A percentile compares a stretch with the other conserved stretches of the same genome.
Evolutionary conservation across 805 yeast genomes (phyloP).

Genomic region (Cyberlindnera amylophila): DNA sequence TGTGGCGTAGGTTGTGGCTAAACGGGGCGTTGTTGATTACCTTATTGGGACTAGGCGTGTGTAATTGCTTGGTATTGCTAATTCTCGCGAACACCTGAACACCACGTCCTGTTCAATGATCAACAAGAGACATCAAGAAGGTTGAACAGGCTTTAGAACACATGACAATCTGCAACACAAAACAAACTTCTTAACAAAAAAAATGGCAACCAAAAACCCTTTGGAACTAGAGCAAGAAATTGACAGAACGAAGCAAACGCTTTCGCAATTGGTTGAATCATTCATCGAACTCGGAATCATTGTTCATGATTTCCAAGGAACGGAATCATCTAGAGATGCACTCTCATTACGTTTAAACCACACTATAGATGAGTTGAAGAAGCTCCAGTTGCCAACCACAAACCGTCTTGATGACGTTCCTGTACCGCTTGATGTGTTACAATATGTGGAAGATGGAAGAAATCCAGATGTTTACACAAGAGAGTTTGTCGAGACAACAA

Average conservation of each 20-base stretch:
- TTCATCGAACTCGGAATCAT: constrained; percentile 86
- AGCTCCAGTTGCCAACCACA: constrained; percentile 28
- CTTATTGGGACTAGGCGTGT: neutral
- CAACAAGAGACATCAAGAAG: too few species aligned
- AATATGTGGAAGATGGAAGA: constrained; percentile 92
- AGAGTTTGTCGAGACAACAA: constrained; percentile 93
- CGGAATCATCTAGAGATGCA: constrained; percentile 68
- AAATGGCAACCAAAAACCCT: constrained; percentile 6
- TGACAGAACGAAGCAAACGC: constrained; percentile 29
- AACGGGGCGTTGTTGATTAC: constrained; percentile 3
- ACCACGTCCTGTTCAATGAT: too few species aligned
- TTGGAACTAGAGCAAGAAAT: constrained; percentile 27
- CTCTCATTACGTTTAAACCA: constrained; percentile 37
- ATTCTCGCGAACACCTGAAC: neutral
- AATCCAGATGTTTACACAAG: constrained; percentile 96
- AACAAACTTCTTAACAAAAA: too few species aligned
- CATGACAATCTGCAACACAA: too few species aligned
- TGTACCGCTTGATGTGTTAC: constrained; percentile 80
- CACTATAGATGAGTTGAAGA: constrained; percentile 37
- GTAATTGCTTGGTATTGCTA: neutral
- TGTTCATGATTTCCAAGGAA: constrained; percentile 91
- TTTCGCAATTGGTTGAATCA: constrained; percentile 63
- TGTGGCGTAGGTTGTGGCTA: neutral
- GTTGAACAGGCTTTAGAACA: too few species aligned
- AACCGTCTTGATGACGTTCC: constrained; percentile 39